Evolutionary conservation across 2,329 filamentous ascomycete species (phyloP).

Genomic region (Dactylellina cionopaga): DNA sequence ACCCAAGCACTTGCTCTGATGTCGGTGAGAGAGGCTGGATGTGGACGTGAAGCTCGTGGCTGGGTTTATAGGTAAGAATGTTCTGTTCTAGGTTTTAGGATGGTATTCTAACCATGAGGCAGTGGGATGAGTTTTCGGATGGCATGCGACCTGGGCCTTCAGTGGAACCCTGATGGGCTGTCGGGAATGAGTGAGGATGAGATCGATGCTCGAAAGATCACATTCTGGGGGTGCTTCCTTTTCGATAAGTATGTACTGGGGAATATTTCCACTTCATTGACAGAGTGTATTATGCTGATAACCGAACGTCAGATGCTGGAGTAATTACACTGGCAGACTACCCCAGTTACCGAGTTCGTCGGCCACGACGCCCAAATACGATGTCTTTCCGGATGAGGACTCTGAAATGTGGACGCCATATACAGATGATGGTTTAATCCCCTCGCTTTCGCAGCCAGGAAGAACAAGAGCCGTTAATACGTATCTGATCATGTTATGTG

Average conservation of each 20-base stretch:
- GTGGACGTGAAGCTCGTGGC: slow-evolving; percentile 90
- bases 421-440: slow-evolving; percentile 81
- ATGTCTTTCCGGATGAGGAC: slow-evolving; percentile 90
- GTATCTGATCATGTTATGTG: slow-evolving; percentile 83
- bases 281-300: slow-evolving; percentile 32
- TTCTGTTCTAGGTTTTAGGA: not conserved
- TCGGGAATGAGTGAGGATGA: slow-evolving; percentile 75
- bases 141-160: slow-evolving; percentile 92
- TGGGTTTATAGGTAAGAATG: slow-evolving; percentile 77
- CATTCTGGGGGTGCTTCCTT: slow-evolving; percentile 97
- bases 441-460: slow-evolving; percentile 78
- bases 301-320: slow-evolving; percentile 75
- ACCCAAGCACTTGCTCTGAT: slow-evolving; percentile 94
- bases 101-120: slow-evolving; percentile 34
- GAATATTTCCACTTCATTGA: not conserved
- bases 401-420: slow-evolving; percentile 86
- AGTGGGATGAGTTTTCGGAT: slow-evolving; percentile 98
- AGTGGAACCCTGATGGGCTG: slow-evolving; percentile 79
- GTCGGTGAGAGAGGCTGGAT: slow-evolving; percentile 95
- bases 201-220: slow-evolving; percentile 86
- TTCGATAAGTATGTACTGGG: slow-evolving; percentile 79
- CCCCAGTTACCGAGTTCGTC: slow-evolving; percentile 84
- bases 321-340: slow-evolving; percentile 91
- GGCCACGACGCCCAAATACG: slow-evolving; percentile 85
- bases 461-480: slow-evolving; percentile 82